Conservation (phyloP, 2,329 filamentous ascomycete species). For the Aspergillus alliaceus region DNA sequence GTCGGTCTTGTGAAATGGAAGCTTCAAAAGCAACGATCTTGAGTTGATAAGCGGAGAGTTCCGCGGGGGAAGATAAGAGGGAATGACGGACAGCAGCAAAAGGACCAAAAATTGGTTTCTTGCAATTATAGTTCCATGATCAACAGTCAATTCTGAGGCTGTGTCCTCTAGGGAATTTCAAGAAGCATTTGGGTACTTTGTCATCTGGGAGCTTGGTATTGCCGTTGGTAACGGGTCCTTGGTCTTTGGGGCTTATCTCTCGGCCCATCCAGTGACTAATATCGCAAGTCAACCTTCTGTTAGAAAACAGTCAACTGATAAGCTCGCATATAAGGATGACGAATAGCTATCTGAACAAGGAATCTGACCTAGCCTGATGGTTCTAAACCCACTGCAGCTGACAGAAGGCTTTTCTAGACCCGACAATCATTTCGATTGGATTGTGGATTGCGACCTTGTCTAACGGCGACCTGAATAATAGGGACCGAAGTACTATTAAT, state of each 20-base stretch:
- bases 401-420: neutral
- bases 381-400: neutral
- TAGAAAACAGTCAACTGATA: conserved; percentile 13
- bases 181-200: neutral
- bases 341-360: neutral
- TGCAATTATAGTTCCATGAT: neutral
- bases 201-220: neutral
- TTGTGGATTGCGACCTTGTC: neutral
- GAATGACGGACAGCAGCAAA: neutral
- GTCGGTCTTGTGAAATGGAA: neutral
- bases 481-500: too few species aligned
- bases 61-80: neutral
- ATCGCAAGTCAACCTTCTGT: neutral
- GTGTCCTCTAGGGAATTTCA: neutral
- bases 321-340: conserved; percentile 1
- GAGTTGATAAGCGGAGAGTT: neutral
- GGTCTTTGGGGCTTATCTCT: conserved; percentile 6
- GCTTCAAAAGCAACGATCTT: neutral
- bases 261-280: conserved; percentile 5
- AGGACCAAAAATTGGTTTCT: neutral
- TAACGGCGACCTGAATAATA: too few species aligned
- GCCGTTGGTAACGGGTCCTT: neutral
- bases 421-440: neutral
- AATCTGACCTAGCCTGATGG: neutral
- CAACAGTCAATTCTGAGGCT: neutral